A percentile compares a stretch with the other conserved stretches of the same genome.
Conservation (phyloP, 306 rosid species). For the Sindora glabra region DNA sequence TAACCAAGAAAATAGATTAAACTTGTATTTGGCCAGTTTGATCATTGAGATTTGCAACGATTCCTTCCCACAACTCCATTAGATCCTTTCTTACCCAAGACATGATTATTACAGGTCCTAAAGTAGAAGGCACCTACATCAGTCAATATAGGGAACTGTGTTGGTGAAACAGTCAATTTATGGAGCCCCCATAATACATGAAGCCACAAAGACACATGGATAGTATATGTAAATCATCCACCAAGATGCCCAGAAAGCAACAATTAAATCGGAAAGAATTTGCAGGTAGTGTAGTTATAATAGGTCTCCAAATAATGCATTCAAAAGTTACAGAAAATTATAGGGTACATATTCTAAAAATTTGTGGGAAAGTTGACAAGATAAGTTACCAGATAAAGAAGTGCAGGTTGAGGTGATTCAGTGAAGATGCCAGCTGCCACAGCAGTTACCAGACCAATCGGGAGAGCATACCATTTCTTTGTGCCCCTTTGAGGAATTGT, state of each 20-base stretch:
- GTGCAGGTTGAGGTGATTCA: constrained; percentile 93
- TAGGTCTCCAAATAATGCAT: too few species aligned
- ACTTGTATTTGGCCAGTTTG: constrained; percentile 68
- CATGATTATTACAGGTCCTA: constrained; percentile 69
- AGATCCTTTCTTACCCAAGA: constrained; percentile 85
- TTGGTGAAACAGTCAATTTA: neutral
- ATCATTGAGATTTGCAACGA: constrained; percentile 40
- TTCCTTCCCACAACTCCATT: constrained; percentile 86
- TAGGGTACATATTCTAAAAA: too few species aligned
- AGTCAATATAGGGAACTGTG: neutral
- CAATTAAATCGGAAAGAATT: too few species aligned
- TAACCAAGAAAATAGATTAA: constrained; percentile 22
- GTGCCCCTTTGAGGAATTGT: constrained; percentile 88
- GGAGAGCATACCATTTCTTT: constrained; percentile 96
- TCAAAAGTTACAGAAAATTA: too few species aligned
- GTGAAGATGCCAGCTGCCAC: constrained; percentile 92
- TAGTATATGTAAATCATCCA: neutral
- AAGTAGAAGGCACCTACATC: constrained; percentile 83
- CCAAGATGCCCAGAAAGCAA: neutral
- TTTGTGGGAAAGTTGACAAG: too few species aligned
- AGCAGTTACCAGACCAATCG: constrained; percentile 78
- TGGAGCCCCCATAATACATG: neutral
- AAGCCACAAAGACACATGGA: neutral
- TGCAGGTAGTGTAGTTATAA: too few species aligned
- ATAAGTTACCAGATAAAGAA: constrained; percentile 97